Evolutionary conservation across 805 yeast species (phyloP), one percentile per base, ranked within the genome.

Genomic region (Starmerella roubikii): DNA sequence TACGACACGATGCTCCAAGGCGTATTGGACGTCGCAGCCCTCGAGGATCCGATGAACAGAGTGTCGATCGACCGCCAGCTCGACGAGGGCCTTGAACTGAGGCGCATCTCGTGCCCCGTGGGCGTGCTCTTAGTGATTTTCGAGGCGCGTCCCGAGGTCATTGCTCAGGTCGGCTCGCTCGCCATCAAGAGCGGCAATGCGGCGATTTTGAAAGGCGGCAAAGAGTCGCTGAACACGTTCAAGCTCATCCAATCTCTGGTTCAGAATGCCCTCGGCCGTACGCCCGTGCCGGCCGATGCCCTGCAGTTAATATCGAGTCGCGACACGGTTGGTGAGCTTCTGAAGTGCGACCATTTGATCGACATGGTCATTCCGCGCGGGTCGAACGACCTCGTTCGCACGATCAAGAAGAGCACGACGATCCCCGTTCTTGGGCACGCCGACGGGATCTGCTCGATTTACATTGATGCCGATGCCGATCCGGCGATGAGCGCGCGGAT

Each of bases 391-490:
- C 69, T 91, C 42, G 99, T 91, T 30, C 72, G 82, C 50, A 74
- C 69, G 57, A 86, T 91, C 58, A 91, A 93, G 61, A 69, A 72
- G 20, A 73, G 74, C 56, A 88, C 98, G 19, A 84, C 84, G 57
- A 93, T 91, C 51, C 97, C 99, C 4, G 98, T 91, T 7, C 63
- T 91, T 55, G 99, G 99, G 40, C 99, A 91, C 58, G 98, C 99
- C 8, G 97, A 91, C 60, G 99, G 99, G 34, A 78, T 88, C 44
- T 91, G 98, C 61, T 76, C 96, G 2, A 72, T 88, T 7, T 91
- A 74, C 53, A 67, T 88, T 20, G 93, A 86, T 57, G 71, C 69
- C 40, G 74, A 71, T 36, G 91, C 91, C 5, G 88, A 85, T 52
- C 45, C 81, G 11, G 71, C 59, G 12, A 85, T 82, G 72, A 93